Evolutionary conservation across 176 grass and related monocot genomes (phyloP).

Genomic region (Secale cereale): DNA sequence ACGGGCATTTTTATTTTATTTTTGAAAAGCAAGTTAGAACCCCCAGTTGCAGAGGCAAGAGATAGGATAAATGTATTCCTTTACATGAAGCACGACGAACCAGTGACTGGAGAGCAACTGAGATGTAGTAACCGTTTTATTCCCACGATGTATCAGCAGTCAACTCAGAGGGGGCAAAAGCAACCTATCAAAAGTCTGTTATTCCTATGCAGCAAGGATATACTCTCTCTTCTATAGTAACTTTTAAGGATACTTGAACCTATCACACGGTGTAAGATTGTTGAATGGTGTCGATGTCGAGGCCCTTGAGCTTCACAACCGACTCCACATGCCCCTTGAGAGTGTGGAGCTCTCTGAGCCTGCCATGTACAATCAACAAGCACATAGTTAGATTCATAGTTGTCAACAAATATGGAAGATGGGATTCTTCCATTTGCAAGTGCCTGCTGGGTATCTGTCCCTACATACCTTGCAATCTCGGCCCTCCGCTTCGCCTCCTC

Average conservation of each 20-base stretch:
- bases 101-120: neutral
- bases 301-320: constrained; percentile 13
- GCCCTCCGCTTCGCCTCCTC: constrained; percentile 25
- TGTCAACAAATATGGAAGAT: neutral
- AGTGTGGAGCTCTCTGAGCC: constrained; percentile 15
- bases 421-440: neutral
- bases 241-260: no score
- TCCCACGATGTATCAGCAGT: neutral
- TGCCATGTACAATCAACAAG: neutral
- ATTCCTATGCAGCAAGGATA: neutral
- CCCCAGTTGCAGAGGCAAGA: neutral
- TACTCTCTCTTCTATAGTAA: no score
- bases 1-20: no score
- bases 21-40: no score
- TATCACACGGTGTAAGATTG: constrained; percentile 9
- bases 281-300: constrained; percentile 10
- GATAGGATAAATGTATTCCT: neutral
- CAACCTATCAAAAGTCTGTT: neutral
- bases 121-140: neutral
- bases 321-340: constrained; percentile 15
- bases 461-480: neutral
- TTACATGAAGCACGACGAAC: neutral
- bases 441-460: neutral
- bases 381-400: neutral
- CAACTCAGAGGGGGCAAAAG: no score